phyloP scores from a whole-genome alignment of 768 basidiomycete species.

The Calocera cornea region DNA sequence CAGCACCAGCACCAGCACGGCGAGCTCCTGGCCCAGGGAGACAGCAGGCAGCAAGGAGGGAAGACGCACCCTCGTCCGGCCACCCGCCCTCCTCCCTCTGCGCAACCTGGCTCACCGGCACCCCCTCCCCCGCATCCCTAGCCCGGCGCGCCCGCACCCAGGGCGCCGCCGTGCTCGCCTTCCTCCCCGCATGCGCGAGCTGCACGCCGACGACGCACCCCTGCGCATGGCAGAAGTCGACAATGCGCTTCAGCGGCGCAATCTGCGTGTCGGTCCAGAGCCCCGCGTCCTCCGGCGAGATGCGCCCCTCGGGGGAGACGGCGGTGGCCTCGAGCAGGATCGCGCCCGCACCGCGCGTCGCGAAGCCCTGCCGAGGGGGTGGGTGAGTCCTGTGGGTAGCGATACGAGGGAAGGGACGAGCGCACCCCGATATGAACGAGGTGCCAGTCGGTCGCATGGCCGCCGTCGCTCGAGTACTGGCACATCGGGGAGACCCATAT shows the following conservation, averaged over 20 bases:
- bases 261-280: neutral
- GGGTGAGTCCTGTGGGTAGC: neutral
- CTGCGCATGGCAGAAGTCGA: neutral
- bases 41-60: neutral
- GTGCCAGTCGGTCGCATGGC: constrained; percentile 43
- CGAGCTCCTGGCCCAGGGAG: neutral
- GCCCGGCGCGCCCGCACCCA: constrained; percentile 37
- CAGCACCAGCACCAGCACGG: neutral
- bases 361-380: constrained; percentile 37
- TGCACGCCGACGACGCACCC: neutral
- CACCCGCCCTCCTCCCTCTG: constrained; percentile 48
- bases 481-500: constrained; percentile 47
- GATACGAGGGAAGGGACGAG: neutral
- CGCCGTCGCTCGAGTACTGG: constrained; percentile 47
- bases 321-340: neutral
- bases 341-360: constrained; percentile 30
- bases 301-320: neutral
- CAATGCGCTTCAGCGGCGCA: neutral
- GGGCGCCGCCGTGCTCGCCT: constrained; percentile 40
- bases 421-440: constrained; percentile 30
- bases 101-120: constrained; percentile 26
- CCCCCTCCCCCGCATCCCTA: neutral
- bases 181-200: neutral
- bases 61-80: constrained; percentile 43
- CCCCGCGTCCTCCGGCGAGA: neutral